phyloP scores from a whole-genome alignment of 2,329 filamentous ascomycete species.

The Clonostachys solani region DNA sequence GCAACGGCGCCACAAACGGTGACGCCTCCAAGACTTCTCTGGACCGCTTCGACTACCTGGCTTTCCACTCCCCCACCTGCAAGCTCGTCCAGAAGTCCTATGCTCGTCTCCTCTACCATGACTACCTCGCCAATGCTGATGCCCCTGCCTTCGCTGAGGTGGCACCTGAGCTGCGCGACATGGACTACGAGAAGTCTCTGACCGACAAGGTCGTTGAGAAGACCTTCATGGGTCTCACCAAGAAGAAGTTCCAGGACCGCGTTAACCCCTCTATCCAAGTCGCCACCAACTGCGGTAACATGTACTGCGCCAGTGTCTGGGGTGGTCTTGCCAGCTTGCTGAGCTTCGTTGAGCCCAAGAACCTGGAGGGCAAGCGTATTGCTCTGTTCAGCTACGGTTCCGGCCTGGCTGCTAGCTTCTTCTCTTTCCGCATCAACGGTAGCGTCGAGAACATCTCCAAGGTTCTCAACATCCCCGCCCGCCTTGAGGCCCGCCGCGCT shows the following conservation, averaged over 20 bases:
- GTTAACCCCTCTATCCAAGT: slow-evolving; percentile 71
- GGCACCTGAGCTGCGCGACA: slow-evolving; percentile 68
- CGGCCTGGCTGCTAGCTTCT: slow-evolving; percentile 67
- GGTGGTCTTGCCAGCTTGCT: slow-evolving; percentile 71
- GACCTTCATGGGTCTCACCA: slow-evolving; percentile 78
- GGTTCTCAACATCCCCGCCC: slow-evolving; percentile 64
- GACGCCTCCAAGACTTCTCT: slow-evolving; percentile 53
- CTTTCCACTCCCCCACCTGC: slow-evolving; percentile 83
- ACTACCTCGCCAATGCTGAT: slow-evolving; percentile 70
- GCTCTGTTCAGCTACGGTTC: slow-evolving; percentile 78
- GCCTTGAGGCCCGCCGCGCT: slow-evolving; percentile 60
- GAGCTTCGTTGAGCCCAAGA: slow-evolving; percentile 56
- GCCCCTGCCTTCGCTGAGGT: slow-evolving; percentile 69
- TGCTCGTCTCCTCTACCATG: slow-evolving; percentile 79
- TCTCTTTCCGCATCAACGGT: slow-evolving; percentile 69
- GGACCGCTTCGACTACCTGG: slow-evolving; percentile 79
- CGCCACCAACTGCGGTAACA: slow-evolving; percentile 70
- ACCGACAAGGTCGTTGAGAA: slow-evolving; percentile 82
- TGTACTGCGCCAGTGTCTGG: slow-evolving; percentile 70
- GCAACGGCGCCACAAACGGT: slow-evolving; percentile 47
- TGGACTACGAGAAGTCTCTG: slow-evolving; percentile 76
- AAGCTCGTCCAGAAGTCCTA: slow-evolving; percentile 86
- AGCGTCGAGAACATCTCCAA: slow-evolving; percentile 65
- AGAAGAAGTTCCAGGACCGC: slow-evolving; percentile 80
- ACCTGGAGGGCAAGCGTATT: slow-evolving; percentile 67